phyloP scores from a whole-genome alignment of 139 green algal genomes.

The Asterochloris sp. region DNA sequence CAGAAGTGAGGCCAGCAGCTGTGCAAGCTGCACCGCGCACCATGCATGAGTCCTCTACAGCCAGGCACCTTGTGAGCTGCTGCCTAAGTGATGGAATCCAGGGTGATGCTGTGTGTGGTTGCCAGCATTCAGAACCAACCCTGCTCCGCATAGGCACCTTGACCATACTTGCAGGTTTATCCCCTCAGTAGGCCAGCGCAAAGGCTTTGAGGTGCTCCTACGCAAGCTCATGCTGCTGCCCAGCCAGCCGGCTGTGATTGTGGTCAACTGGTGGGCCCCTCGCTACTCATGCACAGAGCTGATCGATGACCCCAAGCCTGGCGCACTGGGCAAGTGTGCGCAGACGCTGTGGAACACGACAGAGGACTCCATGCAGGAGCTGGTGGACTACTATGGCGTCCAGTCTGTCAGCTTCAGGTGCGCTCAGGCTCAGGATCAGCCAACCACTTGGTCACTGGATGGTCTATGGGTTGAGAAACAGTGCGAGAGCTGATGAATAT shows the following conservation, averaged over 20 bases:
- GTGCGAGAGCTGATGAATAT: too few species aligned
- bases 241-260: constrained; percentile 4
- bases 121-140: too few species aligned
- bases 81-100: too few species aligned
- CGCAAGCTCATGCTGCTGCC: constrained; percentile 7
- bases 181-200: neutral
- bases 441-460: too few species aligned
- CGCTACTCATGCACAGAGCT: constrained; percentile 6
- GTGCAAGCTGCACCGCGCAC: too few species aligned
- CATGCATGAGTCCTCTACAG: too few species aligned
- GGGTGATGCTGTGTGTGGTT: too few species aligned
- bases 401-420: constrained; percentile 10
- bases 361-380: constrained; percentile 12
- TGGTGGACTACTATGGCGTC: constrained; percentile 4
- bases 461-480: too few species aligned
- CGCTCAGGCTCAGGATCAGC: too few species aligned
- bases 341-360: constrained; percentile 15
- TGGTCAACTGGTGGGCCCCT: constrained; percentile 8
- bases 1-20: too few species aligned
- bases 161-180: neutral
- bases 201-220: constrained; percentile 14
- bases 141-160: too few species aligned
- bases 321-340: neutral
- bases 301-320: neutral
- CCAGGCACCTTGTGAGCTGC: too few species aligned